These are phyloP conservation scores for Globisporangium heterothallicum DNA, from an alignment of 352 stramenopile genomes.

Conservation along the genomic window DNA sequence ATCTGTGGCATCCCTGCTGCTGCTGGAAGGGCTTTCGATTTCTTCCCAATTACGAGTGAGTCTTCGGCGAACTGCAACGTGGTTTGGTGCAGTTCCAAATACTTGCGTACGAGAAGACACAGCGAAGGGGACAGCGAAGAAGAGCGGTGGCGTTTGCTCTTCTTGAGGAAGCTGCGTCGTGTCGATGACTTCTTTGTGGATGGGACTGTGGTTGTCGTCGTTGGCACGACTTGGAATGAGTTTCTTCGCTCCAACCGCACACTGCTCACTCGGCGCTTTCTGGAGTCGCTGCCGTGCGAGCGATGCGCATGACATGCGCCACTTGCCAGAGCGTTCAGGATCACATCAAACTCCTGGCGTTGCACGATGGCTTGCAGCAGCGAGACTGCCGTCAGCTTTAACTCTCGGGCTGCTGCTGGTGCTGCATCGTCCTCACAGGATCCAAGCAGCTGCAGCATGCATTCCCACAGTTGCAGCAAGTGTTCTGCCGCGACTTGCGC, in stretches of 20 bases:
- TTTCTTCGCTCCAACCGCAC: conserved; percentile 10
- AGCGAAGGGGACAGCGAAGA: conserved; percentile 22
- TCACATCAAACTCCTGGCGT: conserved; percentile 49
- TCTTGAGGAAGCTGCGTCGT: conserved; percentile 13
- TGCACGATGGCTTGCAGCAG: conserved; percentile 39
- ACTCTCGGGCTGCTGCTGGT: neutral
- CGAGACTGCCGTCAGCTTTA: conserved; percentile 19
- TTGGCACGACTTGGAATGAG: conserved; percentile 12
- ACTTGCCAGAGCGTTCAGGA: conserved; percentile 41
- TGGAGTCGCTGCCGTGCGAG: conserved; percentile 11
- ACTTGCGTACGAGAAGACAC: conserved; percentile 45
- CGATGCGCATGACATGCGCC: conserved; percentile 43
- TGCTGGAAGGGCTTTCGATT: conserved; percentile 9
- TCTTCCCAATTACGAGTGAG: conserved; percentile 20
- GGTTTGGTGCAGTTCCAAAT: conserved; percentile 54
- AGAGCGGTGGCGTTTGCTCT: conserved; percentile 20
- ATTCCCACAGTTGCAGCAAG: conserved; percentile 57
- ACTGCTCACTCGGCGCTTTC: conserved; percentile 15
- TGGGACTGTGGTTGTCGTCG: conserved; percentile 3
- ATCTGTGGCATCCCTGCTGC: neutral
- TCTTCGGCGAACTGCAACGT: conserved; percentile 52
- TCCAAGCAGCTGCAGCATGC: conserved; percentile 39
- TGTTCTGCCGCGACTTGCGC: conserved; percentile 31
- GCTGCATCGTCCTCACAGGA: conserved; percentile 12
- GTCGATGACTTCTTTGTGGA: conserved; percentile 9